A percentile compares a stretch with the other conserved stretches of the same genome.
Evolutionary conservation across 768 basidiomycete species (phyloP).

Genomic region (Brasilioporus rufonigricans): DNA sequence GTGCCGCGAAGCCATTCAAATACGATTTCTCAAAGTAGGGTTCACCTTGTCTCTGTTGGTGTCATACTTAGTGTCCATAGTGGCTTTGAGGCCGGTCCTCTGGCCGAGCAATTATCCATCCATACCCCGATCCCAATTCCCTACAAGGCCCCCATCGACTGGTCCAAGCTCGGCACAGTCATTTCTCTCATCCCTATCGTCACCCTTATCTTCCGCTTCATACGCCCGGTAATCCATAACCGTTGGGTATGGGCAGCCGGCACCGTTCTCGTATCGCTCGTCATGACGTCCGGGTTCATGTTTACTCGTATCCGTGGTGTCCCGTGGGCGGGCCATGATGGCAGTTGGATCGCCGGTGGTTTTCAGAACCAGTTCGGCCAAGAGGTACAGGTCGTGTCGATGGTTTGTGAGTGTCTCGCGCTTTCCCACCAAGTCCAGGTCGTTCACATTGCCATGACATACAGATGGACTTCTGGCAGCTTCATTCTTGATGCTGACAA

Average conservation of each 20-base stretch:
- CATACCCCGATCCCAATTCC: conserved; percentile 81
- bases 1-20: conserved; percentile 49
- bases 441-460: conserved; percentile 2
- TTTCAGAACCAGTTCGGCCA: conserved; percentile 91
- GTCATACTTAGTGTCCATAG: conserved; percentile 39
- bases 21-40: conserved; percentile 79
- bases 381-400: conserved; percentile 84
- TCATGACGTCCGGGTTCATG: conserved; percentile 96
- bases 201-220: conserved; percentile 54
- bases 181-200: conserved; percentile 45
- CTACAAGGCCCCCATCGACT: conserved; percentile 77
- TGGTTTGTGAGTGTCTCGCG: conserved; percentile 66
- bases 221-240: conserved; percentile 61
- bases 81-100: conserved; percentile 75
- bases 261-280: conserved; percentile 58
- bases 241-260: conserved; percentile 80
- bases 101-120: conserved; percentile 71
- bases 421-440: neutral
- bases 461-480: conserved; percentile 83
- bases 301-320: conserved; percentile 87
- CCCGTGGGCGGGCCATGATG: conserved; percentile 63
- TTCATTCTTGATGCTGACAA: conserved; percentile 74
- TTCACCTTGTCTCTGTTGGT: neutral
- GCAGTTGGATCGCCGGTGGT: conserved; percentile 83
- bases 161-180: conserved; percentile 52